These are phyloP conservation scores for Paracorniculantispora psalliotae DNA, from an alignment of 2,329 filamentous ascomycete genomes.

Conservation along the genomic window DNA sequence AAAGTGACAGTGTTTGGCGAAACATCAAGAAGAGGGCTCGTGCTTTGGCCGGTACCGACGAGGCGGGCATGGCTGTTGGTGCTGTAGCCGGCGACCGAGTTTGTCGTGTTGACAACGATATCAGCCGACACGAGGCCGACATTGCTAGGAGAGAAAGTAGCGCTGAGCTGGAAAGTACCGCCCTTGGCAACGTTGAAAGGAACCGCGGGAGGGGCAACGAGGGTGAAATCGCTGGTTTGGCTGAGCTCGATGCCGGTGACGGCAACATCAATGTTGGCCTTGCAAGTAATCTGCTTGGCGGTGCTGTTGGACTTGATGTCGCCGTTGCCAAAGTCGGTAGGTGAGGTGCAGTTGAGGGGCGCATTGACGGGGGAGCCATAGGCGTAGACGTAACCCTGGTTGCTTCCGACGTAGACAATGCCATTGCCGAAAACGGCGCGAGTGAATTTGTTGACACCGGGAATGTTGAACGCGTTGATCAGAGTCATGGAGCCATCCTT, in stretches of 20 bases:
- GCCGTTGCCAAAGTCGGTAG: constrained; percentile 41
- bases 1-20: constrained; percentile 46
- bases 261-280: constrained; percentile 38
- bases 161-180: constrained; percentile 37
- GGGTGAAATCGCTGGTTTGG: constrained; percentile 29
- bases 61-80: constrained; percentile 41
- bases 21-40: constrained; percentile 39
- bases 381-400: constrained; percentile 46
- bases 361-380: constrained; percentile 52
- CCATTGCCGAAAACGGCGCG: constrained; percentile 55
- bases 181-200: constrained; percentile 31
- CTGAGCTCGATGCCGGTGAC: constrained; percentile 35
- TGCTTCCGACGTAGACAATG: constrained; percentile 49
- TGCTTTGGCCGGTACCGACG: constrained; percentile 44
- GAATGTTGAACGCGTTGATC: constrained; percentile 47
- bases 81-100: constrained; percentile 41
- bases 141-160: constrained; percentile 38
- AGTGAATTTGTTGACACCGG: constrained; percentile 51
- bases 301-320: constrained; percentile 33
- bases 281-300: constrained; percentile 38
- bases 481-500: constrained; percentile 40
- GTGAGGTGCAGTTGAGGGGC: constrained; percentile 49
- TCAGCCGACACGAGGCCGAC: constrained; percentile 46
- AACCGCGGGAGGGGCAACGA: constrained; percentile 30
- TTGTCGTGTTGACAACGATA: constrained; percentile 44